Percentiles rank a stretch among this genome's conserved stretches.
Conservation (phyloP, 2,329 filamentous ascomycete genomes). For the Cladosporium sphaerospermum region DNA sequence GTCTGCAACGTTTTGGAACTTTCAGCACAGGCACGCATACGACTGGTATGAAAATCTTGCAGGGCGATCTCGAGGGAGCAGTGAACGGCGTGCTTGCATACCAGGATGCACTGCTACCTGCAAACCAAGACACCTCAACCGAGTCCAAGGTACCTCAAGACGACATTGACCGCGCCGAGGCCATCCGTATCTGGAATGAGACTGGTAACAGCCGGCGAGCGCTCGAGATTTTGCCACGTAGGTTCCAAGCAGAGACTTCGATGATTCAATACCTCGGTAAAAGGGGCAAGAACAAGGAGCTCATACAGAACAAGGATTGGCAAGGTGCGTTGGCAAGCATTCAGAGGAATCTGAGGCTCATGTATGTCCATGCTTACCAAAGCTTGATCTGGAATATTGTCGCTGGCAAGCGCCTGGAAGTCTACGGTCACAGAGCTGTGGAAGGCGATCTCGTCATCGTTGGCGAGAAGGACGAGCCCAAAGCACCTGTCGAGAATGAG, state of each 20-base stretch:
- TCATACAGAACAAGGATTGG: conserved; percentile 58
- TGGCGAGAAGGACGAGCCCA: conserved; percentile 46
- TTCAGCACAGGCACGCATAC: conserved; percentile 80
- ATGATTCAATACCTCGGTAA: conserved; percentile 69
- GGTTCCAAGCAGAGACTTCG: conserved; percentile 72
- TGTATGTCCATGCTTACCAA: conserved; percentile 97
- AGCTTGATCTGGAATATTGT: conserved; percentile 89
- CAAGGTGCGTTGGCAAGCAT: conserved; percentile 75
- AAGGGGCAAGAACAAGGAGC: conserved; percentile 40
- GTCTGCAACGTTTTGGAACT: conserved; percentile 92
- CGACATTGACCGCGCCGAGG: conserved; percentile 71
- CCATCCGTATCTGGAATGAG: conserved; percentile 66
- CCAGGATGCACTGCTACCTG: conserved; percentile 55
- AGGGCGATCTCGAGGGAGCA: conserved; percentile 73
- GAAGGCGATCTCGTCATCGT: conserved; percentile 78
- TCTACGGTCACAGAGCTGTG: conserved; percentile 66
- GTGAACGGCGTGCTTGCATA: conserved; percentile 72
- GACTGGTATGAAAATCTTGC: conserved; percentile 76
- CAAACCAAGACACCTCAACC: conserved; percentile 39
- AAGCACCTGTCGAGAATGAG: conserved; percentile 30
- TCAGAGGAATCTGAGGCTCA: conserved; percentile 73
- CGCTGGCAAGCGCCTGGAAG: conserved; percentile 71
- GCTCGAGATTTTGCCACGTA: conserved; percentile 55
- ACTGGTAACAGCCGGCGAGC: conserved; percentile 42
- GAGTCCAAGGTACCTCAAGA: conserved; percentile 58